phyloP scores from a whole-genome alignment of 2,329 filamentous ascomycete genomes.

The Penicillium sp. region DNA sequence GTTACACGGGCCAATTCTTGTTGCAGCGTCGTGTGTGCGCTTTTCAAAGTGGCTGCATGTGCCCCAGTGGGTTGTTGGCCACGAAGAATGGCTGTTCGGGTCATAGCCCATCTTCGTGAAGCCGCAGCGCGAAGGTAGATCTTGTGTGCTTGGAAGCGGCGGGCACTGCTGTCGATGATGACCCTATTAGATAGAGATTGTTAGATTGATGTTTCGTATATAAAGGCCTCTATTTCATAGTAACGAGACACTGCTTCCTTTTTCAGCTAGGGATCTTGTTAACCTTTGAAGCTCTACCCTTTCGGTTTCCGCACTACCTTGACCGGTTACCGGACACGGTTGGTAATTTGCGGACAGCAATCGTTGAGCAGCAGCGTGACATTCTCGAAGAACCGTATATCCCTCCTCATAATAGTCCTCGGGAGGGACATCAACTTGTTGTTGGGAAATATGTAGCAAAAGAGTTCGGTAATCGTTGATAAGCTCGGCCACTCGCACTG shows the following conservation, averaged over 20 bases:
- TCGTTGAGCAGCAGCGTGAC: conserved; percentile 58
- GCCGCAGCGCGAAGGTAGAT: conserved; percentile 64
- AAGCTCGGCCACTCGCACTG: conserved; percentile 65
- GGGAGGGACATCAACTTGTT: conserved; percentile 55
- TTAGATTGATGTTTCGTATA: conserved; percentile 17
- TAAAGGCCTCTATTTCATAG: neutral
- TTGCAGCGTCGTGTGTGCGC: conserved; percentile 46
- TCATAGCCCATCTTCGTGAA: conserved; percentile 62
- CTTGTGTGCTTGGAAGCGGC: conserved; percentile 65
- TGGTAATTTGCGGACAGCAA: conserved; percentile 60
- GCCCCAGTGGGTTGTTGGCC: conserved; percentile 54
- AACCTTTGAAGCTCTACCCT: conserved; percentile 60
- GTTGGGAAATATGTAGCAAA: conserved; percentile 61
- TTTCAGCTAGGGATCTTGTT: no score
- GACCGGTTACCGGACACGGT: conserved; percentile 44
- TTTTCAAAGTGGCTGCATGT: conserved; percentile 54
- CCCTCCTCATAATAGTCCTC: conserved; percentile 64
- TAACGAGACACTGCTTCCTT: no score
- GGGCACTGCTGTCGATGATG: conserved; percentile 62
- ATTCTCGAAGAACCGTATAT: conserved; percentile 61
- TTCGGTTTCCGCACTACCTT: conserved; percentile 57
- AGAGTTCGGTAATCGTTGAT: conserved; percentile 68
- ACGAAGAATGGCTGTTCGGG: conserved; percentile 55
- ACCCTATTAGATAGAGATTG: conserved; percentile 49
- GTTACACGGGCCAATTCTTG: conserved; percentile 63